Evolutionary conservation across 2,329 filamentous ascomycete genomes (phyloP).

Genomic region (Phoma sp.): DNA sequence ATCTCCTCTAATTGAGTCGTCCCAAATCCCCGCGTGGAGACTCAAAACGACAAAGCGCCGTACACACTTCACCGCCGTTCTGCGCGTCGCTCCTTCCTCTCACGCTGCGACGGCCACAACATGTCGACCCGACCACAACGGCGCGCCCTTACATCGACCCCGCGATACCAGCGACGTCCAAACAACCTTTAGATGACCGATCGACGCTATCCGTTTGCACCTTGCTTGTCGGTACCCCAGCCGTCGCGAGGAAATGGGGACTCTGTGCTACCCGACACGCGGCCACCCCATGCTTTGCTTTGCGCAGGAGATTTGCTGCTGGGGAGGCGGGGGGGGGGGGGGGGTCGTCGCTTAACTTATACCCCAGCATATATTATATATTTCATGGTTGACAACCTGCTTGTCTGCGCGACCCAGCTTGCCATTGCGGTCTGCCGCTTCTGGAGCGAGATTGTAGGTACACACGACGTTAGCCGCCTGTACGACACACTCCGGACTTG

Average conservation of each 20-base stretch:
- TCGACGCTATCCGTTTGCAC: constrained; percentile 6
- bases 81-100: background rate
- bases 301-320: background rate
- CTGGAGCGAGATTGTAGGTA: too few relatives aligned
- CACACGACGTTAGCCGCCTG: background rate
- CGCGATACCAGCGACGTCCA: constrained; percentile 5
- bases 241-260: constrained; percentile 14
- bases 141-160: constrained; percentile 2
- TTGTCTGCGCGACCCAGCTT: too few relatives aligned
- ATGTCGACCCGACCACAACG: background rate
- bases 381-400: too few relatives aligned
- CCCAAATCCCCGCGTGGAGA: too few relatives aligned
- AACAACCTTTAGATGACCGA: constrained; percentile 10
- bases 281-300: constrained; percentile 2
- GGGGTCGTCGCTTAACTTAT: too few relatives aligned
- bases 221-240: constrained; percentile 7
- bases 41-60: too few relatives aligned
- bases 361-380: too few relatives aligned
- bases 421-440: too few relatives aligned
- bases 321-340: too few relatives aligned
- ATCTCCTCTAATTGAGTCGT: too few relatives aligned
- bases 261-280: constrained; percentile 11
- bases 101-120: background rate
- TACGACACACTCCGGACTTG: background rate
- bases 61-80: background rate